These are phyloP conservation scores for Mortierella sp. DNA, from an alignment of 371 early-diverging fungal genomes.

Conservation along the genomic window DNA sequence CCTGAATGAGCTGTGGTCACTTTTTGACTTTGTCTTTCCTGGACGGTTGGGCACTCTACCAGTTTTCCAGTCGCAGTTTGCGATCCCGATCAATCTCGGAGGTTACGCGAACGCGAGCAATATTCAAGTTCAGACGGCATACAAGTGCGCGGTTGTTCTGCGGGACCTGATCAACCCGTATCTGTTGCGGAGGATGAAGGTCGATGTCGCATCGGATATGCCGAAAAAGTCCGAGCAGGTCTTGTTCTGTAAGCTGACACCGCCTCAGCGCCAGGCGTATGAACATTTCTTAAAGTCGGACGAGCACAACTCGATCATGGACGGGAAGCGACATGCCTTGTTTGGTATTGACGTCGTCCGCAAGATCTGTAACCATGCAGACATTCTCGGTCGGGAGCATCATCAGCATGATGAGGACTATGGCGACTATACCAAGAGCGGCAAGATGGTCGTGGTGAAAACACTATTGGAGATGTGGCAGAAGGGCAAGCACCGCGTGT, in stretches of 20 bases:
- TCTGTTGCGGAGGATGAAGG: conserved; percentile 94
- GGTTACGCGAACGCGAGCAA: conserved; percentile 93
- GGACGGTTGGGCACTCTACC: conserved; percentile 96
- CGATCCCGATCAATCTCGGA: conserved; percentile 92
- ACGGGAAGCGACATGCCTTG: conserved; percentile 88
- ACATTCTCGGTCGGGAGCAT: conserved; percentile 68
- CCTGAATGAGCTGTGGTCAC: conserved; percentile 96
- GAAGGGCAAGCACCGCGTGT: conserved; percentile 85
- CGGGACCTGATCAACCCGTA: conserved; percentile 96
- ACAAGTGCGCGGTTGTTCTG: conserved; percentile 92
- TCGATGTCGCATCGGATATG: conserved; percentile 91
- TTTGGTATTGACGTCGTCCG: conserved; percentile 95
- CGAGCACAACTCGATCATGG: conserved; percentile 83
- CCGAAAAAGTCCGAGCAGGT: conserved; percentile 96
- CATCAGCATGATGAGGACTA: conserved; percentile 66
- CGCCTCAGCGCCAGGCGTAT: conserved; percentile 85
- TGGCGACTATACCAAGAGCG: conserved; percentile 77
- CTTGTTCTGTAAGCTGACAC: conserved; percentile 92
- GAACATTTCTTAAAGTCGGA: conserved; percentile 78
- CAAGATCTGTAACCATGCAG: conserved; percentile 99
- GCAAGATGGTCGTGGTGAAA: conserved; percentile 92
- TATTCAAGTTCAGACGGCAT: conserved; percentile 92
- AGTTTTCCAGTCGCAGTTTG: conserved; percentile 93
- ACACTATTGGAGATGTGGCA: conserved; percentile 91
- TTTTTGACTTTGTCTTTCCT: conserved; percentile 97